Conservation (phyloP, 495 filamentous ascomycete genomes). For the Xylaria bambusicola region DNA sequence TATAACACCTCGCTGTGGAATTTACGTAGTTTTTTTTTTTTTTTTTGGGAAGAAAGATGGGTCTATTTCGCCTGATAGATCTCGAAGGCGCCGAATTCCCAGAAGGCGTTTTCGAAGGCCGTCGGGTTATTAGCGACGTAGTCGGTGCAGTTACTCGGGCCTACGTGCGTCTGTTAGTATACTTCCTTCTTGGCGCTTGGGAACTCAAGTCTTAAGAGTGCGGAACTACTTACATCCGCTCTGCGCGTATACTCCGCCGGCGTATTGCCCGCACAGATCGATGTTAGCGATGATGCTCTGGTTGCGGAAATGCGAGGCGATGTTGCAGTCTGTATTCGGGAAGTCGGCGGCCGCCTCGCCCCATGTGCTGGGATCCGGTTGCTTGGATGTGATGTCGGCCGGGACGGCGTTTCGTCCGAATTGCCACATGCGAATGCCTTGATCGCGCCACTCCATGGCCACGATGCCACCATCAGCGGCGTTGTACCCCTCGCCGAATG, state of each 20-base stretch:
- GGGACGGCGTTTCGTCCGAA: slow-evolving; percentile 55
- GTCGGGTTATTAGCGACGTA: slow-evolving; percentile 64
- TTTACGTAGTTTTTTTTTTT: no score
- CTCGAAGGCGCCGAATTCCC: slow-evolving; percentile 65
- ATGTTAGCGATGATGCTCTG: slow-evolving; percentile 70
- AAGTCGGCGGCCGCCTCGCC: slow-evolving; percentile 61
- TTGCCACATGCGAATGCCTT: slow-evolving; percentile 64
- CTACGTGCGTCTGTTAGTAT: slow-evolving; percentile 29
- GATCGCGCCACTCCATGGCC: slow-evolving; percentile 63
- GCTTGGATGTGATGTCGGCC: slow-evolving; percentile 48
- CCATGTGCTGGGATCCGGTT: slow-evolving; percentile 62
- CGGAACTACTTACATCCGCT: slow-evolving; percentile 48
- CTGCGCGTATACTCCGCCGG: slow-evolving; percentile 44
- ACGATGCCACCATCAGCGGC: slow-evolving; percentile 58
- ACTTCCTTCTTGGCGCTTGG: neutral
- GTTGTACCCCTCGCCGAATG: slow-evolving; percentile 63
- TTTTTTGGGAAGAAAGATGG: no score
- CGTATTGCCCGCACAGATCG: slow-evolving; percentile 69
- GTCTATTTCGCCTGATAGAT: slow-evolving; percentile 52
- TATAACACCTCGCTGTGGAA: no score
- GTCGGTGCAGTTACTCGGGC: slow-evolving; percentile 56
- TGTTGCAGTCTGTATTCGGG: slow-evolving; percentile 58
- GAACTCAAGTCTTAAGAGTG: neutral
- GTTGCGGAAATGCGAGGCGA: slow-evolving; percentile 61
- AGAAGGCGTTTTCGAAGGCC: slow-evolving; percentile 65